Base-by-base conservation (phyloP, 352 stramenopile species). In the Aphanomyces astaci region DNA sequence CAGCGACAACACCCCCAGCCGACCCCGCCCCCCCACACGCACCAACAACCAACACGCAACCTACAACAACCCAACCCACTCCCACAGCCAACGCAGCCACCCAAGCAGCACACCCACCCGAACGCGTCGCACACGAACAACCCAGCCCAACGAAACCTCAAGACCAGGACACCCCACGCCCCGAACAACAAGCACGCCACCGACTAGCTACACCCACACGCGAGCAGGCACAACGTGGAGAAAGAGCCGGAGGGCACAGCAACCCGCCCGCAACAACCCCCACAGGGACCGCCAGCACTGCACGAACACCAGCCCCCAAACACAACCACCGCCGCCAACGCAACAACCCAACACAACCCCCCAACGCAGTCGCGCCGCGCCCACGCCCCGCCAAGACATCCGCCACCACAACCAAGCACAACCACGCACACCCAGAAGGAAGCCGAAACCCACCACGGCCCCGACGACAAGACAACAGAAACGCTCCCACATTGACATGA, bases 261-360 rank as follows among this genome's bases (percentile, higher is more conserved):
- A 82, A 45, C 87, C 87, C 1, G 88, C 88, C 5, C 96, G 92
- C 69, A 91, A 92, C 77, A 93, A 96, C 80, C 68, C 82, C 2
- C 82, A 94, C 46, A 86, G 88, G 25, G 88, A 87, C 0, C 85
- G 95, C 31, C 84, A 96, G 72, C 96, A 96, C 68, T 63, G 96
- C 64, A 94, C 95, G 86, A 93, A 87, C 40, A 82, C 86, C 32
- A 94, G 95, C 52, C 85, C 87, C 22, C 77, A 90, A n/a, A n/a
- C n/a, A 40, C 77, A 84, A 31, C 71, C 73, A 33, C 40, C 66
- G 5, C 75, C 78, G 0, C 67, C 76, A 4, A 39, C 74, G 10
- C 69, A 80, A 39, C 36, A 72, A 25, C 63, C 75, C 13, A 60
- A 74, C 9, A 66, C 77, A 30, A 28, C 76, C 4, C 39, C 64